A percentile compares a stretch with the other conserved stretches of the same genome.
Evolutionary conservation across 768 basidiomycete genomes (phyloP).

Genomic region (Rhizopogon rudus): DNA sequence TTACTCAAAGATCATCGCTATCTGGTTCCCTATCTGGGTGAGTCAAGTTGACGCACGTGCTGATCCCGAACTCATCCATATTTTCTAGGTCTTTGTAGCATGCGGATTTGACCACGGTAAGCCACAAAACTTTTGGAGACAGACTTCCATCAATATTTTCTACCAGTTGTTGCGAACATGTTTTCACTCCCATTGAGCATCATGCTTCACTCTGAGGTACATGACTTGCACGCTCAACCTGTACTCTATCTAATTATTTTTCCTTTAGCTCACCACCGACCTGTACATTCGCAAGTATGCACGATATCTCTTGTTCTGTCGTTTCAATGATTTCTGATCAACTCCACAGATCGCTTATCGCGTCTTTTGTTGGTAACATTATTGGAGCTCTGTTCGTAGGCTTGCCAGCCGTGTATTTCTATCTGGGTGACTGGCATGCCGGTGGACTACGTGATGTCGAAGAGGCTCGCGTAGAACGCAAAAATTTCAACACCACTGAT

Average conservation of each 20-base stretch:
- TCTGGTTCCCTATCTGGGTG: constrained; percentile 77
- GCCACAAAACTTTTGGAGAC: constrained; percentile 7
- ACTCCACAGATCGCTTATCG: constrained; percentile 51
- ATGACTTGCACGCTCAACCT: constrained; percentile 15
- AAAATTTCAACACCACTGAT: constrained; percentile 5
- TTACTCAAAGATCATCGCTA: constrained; percentile 61
- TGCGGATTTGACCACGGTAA: constrained; percentile 68
- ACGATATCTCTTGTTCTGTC: not conserved
- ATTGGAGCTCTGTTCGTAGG: constrained; percentile 62
- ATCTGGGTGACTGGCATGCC: constrained; percentile 45
- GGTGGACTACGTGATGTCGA: constrained; percentile 38
- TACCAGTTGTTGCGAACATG: constrained; percentile 68
- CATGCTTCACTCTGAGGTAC: constrained; percentile 62
- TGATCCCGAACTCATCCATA: not conserved
- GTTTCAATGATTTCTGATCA: not conserved
- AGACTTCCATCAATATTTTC: not conserved
- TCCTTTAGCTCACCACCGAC: constrained; percentile 24
- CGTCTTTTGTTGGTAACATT: constrained; percentile 61
- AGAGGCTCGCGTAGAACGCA: constrained; percentile 17
- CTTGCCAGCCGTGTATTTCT: constrained; percentile 60
- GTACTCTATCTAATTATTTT: not conserved
- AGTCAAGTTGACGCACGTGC: constrained; percentile 8
- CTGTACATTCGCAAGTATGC: constrained; percentile 65
- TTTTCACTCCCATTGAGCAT: constrained; percentile 67
- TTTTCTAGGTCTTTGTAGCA: constrained; percentile 57